Percentiles rank a stretch among this genome's conserved stretches.
Evolutionary conservation across 2,329 filamentous ascomycete species (phyloP).

Genomic region (Blastomyces gilchristii): DNA sequence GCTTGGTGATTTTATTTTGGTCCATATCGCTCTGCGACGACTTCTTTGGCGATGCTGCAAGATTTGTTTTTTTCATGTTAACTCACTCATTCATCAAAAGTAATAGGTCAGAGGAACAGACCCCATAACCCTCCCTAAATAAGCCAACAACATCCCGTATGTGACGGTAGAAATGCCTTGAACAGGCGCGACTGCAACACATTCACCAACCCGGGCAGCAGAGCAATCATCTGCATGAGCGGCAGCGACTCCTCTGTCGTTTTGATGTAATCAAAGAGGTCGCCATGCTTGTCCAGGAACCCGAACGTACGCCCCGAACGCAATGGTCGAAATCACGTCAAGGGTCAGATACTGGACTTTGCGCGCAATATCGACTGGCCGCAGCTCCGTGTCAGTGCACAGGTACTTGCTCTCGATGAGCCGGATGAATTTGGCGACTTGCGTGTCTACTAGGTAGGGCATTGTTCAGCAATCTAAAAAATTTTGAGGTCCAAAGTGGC

Average conservation of each 20-base stretch:
- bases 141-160: constrained; percentile 16
- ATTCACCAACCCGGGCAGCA: constrained; percentile 15
- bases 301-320: constrained; percentile 44
- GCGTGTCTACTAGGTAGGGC: constrained; percentile 36
- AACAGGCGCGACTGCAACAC: constrained; percentile 14
- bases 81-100: not conserved
- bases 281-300: constrained; percentile 36
- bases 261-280: constrained; percentile 33
- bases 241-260: constrained; percentile 21
- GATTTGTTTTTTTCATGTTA: not conserved
- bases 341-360: constrained; percentile 47
- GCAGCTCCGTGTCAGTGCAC: constrained; percentile 21
- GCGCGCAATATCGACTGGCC: constrained; percentile 37
- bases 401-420: constrained; percentile 42
- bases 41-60: constrained; percentile 12
- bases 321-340: constrained; percentile 47
- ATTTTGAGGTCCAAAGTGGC: not conserved
- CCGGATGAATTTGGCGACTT: constrained; percentile 38
- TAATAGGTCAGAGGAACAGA: constrained; percentile 9
- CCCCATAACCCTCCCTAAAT: constrained; percentile 19
- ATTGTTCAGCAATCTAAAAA: not conserved
- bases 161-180: constrained; percentile 14
- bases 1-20: constrained; percentile 12
- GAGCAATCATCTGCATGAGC: constrained; percentile 13
- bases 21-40: constrained; percentile 19